phyloP scores from a whole-genome alignment of 768 basidiomycete genomes.

The Daedaleopsis sinensis region DNA sequence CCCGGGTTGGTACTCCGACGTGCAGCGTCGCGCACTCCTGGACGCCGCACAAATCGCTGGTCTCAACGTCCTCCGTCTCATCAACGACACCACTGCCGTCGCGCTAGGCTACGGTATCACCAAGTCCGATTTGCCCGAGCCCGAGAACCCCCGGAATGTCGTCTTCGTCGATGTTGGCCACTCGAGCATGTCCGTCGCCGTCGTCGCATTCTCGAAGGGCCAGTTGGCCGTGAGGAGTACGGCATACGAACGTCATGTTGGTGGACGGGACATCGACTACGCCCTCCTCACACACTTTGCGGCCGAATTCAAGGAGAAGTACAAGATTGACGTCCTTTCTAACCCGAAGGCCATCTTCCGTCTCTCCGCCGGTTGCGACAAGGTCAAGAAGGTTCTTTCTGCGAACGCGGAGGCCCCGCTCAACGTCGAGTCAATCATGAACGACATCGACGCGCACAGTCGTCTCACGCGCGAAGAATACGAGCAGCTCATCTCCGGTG shows the following conservation, averaged over 20 bases:
- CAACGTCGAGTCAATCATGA: conserved; percentile 95
- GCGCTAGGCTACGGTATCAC: conserved; percentile 99
- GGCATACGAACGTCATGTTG: conserved; percentile 91
- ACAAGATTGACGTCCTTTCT: conserved; percentile 94
- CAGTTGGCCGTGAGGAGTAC: conserved; percentile 85
- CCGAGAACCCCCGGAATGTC: conserved; percentile 82
- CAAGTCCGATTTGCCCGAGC: conserved; percentile 91
- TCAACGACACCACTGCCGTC: conserved; percentile 95
- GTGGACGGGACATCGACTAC: conserved; percentile 95
- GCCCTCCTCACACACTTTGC: conserved; percentile 90
- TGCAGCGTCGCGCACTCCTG: conserved; percentile 86
- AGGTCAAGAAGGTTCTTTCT: conserved; percentile 94
- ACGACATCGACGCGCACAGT: conserved; percentile 91
- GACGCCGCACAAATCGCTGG: conserved; percentile 90
- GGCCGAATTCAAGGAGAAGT: conserved; percentile 91
- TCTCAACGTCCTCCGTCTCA: conserved; percentile 89
- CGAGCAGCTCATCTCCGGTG: conserved; percentile 73
- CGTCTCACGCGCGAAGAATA: conserved; percentile 82
- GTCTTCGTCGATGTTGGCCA: conserved; percentile 97
- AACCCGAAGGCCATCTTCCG: conserved; percentile 95
- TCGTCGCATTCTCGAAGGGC: conserved; percentile 94
- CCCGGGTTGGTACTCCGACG: conserved; percentile 95
- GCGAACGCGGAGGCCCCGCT: conserved; percentile 89
- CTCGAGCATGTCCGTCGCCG: conserved; percentile 82
- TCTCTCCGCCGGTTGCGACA: conserved; percentile 85